A percentile compares a stretch with the other conserved stretches of the same genome.
phyloP scores from a whole-genome alignment of 495 filamentous ascomycete species.

The Cercophora samala region DNA sequence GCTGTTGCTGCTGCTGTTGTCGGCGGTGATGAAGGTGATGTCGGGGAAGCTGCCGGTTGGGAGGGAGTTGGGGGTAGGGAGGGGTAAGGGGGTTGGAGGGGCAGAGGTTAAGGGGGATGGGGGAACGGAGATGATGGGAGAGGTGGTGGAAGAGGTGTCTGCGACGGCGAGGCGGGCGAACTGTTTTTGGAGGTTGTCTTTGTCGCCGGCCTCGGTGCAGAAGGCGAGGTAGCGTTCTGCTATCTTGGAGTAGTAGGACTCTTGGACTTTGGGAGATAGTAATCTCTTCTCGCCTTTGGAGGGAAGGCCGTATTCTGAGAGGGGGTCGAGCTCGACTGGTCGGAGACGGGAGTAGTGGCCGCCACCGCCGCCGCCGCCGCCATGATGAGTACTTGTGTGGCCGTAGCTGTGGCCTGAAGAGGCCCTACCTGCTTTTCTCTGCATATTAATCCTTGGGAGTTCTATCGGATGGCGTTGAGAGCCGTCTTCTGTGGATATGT shows the following conservation, averaged over 20 bases:
- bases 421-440: conserved; percentile 40
- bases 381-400: background rate
- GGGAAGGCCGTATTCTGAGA: conserved; percentile 75
- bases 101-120: background rate
- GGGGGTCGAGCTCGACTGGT: conserved; percentile 63
- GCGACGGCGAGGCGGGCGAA: conserved; percentile 62
- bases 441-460: conserved; percentile 20
- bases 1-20: background rate
- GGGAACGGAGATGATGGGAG: background rate
- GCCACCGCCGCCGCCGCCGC: background rate
- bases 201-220: conserved; percentile 63
- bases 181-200: conserved; percentile 66
- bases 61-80: conserved; percentile 1
- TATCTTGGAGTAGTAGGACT: conserved; percentile 81
- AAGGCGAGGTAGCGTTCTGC: conserved; percentile 83
- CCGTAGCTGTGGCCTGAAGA: conserved; percentile 41
- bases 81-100: background rate
- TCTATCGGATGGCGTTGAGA: background rate
- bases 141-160: conserved; percentile 14
- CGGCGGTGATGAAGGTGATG: conserved; percentile 8
- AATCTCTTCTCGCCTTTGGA: conserved; percentile 81
- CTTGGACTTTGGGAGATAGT: conserved; percentile 69
- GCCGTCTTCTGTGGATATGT: background rate
- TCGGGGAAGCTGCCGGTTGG: conserved; percentile 19
- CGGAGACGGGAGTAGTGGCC: conserved; percentile 63